These are phyloP conservation scores for Trichoderma asperelloides DNA, from an alignment of 495 filamentous ascomycete species.

Conservation along the genomic window DNA sequence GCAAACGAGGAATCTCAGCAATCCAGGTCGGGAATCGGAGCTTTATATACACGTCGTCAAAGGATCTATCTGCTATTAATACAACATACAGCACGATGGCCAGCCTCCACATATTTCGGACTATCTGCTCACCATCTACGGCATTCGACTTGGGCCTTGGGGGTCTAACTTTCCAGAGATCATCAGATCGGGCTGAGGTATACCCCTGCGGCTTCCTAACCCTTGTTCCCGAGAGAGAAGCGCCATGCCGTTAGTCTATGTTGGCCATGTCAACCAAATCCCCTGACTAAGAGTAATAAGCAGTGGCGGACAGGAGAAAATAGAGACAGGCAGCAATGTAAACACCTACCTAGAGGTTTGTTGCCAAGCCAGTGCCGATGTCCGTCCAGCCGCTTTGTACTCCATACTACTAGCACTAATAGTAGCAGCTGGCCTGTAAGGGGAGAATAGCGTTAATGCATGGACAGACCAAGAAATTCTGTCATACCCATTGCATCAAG, in stretches of 20 bases:
- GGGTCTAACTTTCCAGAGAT: not conserved
- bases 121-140: not conserved
- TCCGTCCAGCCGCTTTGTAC: not conserved
- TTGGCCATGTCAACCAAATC: too few relatives aligned
- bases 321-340: too few relatives aligned
- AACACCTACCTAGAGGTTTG: too few relatives aligned
- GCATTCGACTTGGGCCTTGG: not conserved
- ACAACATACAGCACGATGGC: not conserved
- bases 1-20: not conserved
- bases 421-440: not conserved
- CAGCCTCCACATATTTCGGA: not conserved
- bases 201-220: not conserved
- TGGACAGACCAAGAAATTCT: not conserved
- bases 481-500: not conserved
- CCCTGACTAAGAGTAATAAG: too few relatives aligned
- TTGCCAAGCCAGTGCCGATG: not conserved
- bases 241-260: too few relatives aligned
- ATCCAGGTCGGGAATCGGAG: not conserved
- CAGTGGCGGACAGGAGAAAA: too few relatives aligned
- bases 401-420: not conserved
- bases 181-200: not conserved
- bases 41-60: not conserved
- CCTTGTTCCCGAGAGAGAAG: not conserved
- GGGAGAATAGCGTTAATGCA: not conserved
- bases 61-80: not conserved